Base-by-base conservation (phyloP, 257 asterid species). In the Solanum paucissectum region DNA sequence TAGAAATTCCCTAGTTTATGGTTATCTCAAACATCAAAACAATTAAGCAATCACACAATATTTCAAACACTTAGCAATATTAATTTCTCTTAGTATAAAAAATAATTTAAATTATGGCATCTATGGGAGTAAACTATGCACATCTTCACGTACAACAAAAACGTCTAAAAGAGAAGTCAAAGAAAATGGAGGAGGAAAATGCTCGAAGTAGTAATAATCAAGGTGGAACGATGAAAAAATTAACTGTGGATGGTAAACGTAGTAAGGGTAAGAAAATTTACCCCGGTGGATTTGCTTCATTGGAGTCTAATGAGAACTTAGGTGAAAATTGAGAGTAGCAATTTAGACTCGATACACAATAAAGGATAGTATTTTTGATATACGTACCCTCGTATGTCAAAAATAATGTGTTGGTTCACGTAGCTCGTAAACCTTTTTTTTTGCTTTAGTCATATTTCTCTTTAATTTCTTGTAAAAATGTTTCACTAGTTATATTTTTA, bases 101-200 rank as follows among this genome's bases (percentile, higher is more conserved):
- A 69, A 20, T 18, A 34, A 36, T 36, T 36, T 7, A n/a, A 52
- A 20, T 83, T 77, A 93, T 93, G 95, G 88, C 93, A 38, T 93
- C 95, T 37, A 91, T 27, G 1, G 95, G 95, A 46, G 92, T 92
- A 34, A 93, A 91, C 89, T 93, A 90, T 58, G 93, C 93, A 2
- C 49, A 89, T 46, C 40, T 92, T 77, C 60, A 89, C 87, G 90
- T 91, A 87, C 95, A 93, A 83, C 93, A 93, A 72, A 93, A 93
- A 85, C 46, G 86, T 2, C 91, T 88, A 18, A 84, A 90, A 52
- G 92, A 91, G 88, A 91, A 87, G 73, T 20, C 69, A 90, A 87
- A 55, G 90, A 88, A 58, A 44, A 83, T 75, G 89, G 93, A 89
- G 74, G 92, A 91, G 58, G 92, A 91, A 44, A 87, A 89, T 79